Evolutionary conservation across 1,284 basidiomycete genomes (phyloP).

Genomic region (Meira nashicola): DNA sequence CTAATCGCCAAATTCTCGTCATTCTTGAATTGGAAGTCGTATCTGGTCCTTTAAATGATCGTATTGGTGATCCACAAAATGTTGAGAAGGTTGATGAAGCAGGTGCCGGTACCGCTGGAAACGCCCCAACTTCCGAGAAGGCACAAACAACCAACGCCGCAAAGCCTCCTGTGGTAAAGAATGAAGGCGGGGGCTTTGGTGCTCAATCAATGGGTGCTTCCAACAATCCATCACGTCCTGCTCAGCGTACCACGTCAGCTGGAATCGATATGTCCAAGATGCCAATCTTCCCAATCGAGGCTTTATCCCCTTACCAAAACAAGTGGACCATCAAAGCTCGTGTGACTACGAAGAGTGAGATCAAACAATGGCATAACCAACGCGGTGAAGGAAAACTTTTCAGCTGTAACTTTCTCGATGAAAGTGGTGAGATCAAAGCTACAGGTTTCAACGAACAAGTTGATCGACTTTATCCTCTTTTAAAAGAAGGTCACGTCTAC

Average conservation of each 20-base stretch:
- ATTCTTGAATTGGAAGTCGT: constrained; percentile 65
- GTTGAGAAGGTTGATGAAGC: constrained; percentile 12
- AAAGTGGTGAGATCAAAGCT: constrained; percentile 60
- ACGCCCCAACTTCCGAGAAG: constrained; percentile 27
- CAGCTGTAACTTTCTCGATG: constrained; percentile 87
- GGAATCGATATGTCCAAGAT: constrained; percentile 25
- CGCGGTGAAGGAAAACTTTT: constrained; percentile 94
- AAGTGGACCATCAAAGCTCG: constrained; percentile 94
- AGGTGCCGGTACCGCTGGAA: background rate
- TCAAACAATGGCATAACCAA: constrained; percentile 82
- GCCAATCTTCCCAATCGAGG: constrained; percentile 79
- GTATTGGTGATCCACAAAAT: constrained; percentile 34
- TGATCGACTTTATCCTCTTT: constrained; percentile 73
- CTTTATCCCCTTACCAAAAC: constrained; percentile 92
- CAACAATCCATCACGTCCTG: background rate
- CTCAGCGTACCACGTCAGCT: constrained; percentile 11
- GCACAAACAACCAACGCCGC: constrained; percentile 7
- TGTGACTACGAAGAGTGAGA: constrained; percentile 82
- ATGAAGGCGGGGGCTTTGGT: background rate
- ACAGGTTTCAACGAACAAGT: constrained; percentile 88
- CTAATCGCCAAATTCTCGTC: constrained; percentile 75
- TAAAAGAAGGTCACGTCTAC: constrained; percentile 91
- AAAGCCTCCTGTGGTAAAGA: constrained; percentile 1
- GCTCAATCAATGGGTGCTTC: background rate
- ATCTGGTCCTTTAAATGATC: constrained; percentile 23